These are phyloP conservation scores for Aspergillus kassunensis DNA, from an alignment of 495 filamentous ascomycete species.

Conservation along the genomic window DNA sequence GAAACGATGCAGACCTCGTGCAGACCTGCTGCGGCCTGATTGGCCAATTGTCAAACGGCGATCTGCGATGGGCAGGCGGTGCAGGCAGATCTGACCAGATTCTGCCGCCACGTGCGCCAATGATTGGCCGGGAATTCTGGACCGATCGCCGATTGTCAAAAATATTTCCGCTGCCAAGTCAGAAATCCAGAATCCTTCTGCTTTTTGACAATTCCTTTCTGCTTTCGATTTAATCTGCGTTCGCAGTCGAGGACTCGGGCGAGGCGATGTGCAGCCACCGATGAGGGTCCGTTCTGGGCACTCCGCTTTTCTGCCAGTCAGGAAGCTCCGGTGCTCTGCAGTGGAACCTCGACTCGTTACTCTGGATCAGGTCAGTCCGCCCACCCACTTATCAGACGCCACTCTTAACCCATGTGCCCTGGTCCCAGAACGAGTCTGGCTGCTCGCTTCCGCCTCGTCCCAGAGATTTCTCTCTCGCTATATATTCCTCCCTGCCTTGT, in stretches of 20 bases:
- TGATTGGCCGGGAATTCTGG: slow-evolving; percentile 19
- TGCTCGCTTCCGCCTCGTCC: slow-evolving; percentile 15
- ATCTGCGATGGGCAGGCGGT: slow-evolving; percentile 14
- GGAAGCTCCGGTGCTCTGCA: neutral
- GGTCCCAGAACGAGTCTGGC: slow-evolving; percentile 13
- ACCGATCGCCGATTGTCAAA: neutral
- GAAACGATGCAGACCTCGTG: slow-evolving; percentile 2
- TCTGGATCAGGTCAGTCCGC: slow-evolving; percentile 15
- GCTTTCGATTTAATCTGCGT: no score
- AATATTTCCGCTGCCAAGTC: slow-evolving; percentile 12
- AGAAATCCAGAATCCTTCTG: no score
- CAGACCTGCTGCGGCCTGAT: neutral
- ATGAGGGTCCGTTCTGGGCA: slow-evolving; percentile 4
- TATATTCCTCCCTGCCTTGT: slow-evolving; percentile 20
- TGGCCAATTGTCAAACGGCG: neutral
- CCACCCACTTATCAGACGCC: slow-evolving; percentile 27
- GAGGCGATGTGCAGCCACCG: no score
- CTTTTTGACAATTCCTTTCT: no score
- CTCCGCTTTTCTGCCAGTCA: slow-evolving; percentile 12
- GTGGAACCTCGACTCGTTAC: slow-evolving; percentile 18
- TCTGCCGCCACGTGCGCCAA: slow-evolving; percentile 24
- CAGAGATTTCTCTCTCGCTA: slow-evolving; percentile 23
- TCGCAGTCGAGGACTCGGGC: no score
- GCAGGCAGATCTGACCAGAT: slow-evolving; percentile 13
- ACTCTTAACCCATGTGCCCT: slow-evolving; percentile 24